Conservation (phyloP, 306 rosid genomes). For the Casuarina glauca region DNA sequence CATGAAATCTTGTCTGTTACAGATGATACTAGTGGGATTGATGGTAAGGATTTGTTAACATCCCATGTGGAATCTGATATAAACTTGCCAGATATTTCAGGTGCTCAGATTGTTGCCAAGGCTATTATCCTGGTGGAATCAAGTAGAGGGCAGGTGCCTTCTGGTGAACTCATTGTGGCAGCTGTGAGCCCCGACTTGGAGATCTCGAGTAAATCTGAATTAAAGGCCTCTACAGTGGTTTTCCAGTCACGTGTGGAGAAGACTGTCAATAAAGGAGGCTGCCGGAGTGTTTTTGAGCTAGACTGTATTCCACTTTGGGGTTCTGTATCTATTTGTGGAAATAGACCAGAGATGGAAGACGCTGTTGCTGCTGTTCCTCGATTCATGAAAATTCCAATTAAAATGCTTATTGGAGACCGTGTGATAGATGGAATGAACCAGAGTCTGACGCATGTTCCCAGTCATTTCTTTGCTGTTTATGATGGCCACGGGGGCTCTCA, state of each 20-base stretch:
- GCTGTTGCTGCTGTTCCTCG: conserved; percentile 48
- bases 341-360: conserved; percentile 65
- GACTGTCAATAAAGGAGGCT: conserved; percentile 24
- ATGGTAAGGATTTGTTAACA: conserved; percentile 25
- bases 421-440: conserved; percentile 37
- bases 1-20: conserved; percentile 26
- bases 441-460: conserved; percentile 46
- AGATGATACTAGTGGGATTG: conserved; percentile 29
- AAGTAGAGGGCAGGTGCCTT: conserved; percentile 37
- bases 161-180: conserved; percentile 48
- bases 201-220: conserved; percentile 27
- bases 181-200: conserved; percentile 42
- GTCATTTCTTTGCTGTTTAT: conserved; percentile 60
- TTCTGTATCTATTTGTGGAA: conserved; percentile 53
- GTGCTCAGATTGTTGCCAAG: conserved; percentile 49
- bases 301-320: conserved; percentile 69
- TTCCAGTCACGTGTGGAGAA: conserved; percentile 37
- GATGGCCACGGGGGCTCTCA: conserved; percentile 73
- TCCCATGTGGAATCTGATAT: conserved; percentile 27
- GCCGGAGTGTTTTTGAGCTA: conserved; percentile 46
- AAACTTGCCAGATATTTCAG: conserved; percentile 38
- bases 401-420: conserved; percentile 41
- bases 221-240: conserved; percentile 38
- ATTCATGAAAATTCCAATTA: conserved; percentile 48
- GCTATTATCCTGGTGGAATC: conserved; percentile 53